Base-by-base conservation (phyloP, 345 rosid genomes). In the Carallia pectinifolia region DNA sequence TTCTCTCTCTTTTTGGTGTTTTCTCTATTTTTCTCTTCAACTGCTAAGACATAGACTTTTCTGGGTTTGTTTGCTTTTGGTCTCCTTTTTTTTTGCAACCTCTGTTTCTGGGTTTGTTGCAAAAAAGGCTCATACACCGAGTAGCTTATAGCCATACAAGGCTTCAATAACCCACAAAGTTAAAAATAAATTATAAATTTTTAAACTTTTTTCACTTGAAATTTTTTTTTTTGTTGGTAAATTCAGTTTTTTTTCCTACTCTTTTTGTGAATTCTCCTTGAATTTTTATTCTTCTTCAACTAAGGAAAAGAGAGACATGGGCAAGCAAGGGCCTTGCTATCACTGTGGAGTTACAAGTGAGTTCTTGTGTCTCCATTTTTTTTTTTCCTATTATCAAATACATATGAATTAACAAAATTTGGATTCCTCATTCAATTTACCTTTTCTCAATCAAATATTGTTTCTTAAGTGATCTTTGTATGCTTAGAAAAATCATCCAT, bases 291-390 rank as follows among this genome's bases (percentile, higher is more conserved):
- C 58, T 55, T 66, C 75, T 66, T 72, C 55, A 62, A 61, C 62
- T 62, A 63, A 73, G 53, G 59, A 65, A 68, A 44, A 74, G 67
- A 73, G 69, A 84, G 70, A 81, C 34, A 92, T 92, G 98, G 98
- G 96, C 58, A 92, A 92, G 87, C 96, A 90, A 81, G 98, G 98
- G 30, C 98, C 98, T 84, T 92, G 98, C 90, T 83, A 74, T 75
- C 98, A 92, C 90, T 90, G 98, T 87, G 98, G 98, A 82, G 98
- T 90, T 85, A 88, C 95, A 83, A 92, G 98, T 92, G 97, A 91
- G 97, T 89, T 84, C 83, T 85, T 91, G 91, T 79, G 85, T 77
- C 84, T 84, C 81, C 89, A 64, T 53, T 74, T 60, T 67, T 73
- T 65, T 59, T 68, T 19, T 48, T 58, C 33, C 44, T 31, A n/a